phyloP scores from a whole-genome alignment of 2,329 filamentous ascomycete genomes.

The Fragosphaeria purpurea region DNA sequence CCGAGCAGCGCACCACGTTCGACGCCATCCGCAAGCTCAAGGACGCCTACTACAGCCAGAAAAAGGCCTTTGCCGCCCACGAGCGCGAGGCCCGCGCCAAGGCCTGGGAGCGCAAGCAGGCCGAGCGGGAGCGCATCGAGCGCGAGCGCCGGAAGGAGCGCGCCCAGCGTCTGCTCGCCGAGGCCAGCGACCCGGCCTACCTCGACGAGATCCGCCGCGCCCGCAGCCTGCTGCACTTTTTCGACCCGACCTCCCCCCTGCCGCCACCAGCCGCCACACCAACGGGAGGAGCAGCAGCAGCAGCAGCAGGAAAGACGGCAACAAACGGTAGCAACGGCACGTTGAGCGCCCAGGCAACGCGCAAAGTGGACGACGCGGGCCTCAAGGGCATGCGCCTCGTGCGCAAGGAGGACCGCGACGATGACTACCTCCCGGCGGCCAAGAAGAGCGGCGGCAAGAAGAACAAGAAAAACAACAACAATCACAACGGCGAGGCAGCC shows the following conservation, averaged over 20 bases:
- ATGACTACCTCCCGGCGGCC: constrained; percentile 71
- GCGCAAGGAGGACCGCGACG: constrained; percentile 79
- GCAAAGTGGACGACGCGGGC: constrained; percentile 73
- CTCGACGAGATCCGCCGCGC: constrained; percentile 85
- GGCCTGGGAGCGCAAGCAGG: constrained; percentile 65
- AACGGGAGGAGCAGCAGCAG: constrained; percentile 34
- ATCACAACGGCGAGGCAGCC: constrained; percentile 34
- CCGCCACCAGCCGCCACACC: constrained; percentile 24
- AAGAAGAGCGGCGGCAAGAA: constrained; percentile 74
- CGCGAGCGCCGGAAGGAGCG: constrained; percentile 66
- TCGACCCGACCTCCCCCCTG: constrained; percentile 60
- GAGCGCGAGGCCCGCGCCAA: constrained; percentile 75
- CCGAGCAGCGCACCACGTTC: constrained; percentile 81
- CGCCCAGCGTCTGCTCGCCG: constrained; percentile 66
- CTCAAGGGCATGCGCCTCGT: constrained; percentile 78
- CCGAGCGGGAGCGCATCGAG: constrained; percentile 65
- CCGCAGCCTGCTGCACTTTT: constrained; percentile 79
- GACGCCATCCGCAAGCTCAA: constrained; percentile 73
- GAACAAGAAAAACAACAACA: constrained; percentile 57
- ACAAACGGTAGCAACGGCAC: constrained; percentile 56
- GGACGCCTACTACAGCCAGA: constrained; percentile 74
- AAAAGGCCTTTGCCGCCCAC: constrained; percentile 72
- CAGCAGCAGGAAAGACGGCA: constrained; percentile 27
- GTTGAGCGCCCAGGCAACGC: constrained; percentile 67
- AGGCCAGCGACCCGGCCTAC: constrained; percentile 80